Evolutionary conservation across 169 alveolate species (phyloP).

Genomic region (Eimeria necatrix): DNA sequence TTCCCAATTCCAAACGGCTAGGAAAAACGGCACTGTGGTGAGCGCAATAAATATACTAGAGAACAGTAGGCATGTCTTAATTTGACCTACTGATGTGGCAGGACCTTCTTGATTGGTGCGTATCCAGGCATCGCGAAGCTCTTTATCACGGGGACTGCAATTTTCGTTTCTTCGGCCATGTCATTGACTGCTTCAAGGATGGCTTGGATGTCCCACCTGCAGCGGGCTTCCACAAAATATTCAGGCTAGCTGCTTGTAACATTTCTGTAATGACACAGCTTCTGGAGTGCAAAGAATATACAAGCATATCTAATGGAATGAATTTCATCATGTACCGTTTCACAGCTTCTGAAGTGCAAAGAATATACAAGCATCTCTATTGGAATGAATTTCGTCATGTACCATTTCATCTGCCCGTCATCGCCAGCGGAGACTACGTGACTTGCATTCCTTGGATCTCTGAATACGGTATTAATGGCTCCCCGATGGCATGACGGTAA

Average conservation of each 20-base stretch:
- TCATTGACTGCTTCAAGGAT: slow-evolving; percentile 43
- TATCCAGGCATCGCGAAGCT: slow-evolving; percentile 44
- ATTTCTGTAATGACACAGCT: too few relatives aligned
- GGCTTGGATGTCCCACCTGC: slow-evolving; percentile 58
- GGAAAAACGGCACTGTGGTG: neutral
- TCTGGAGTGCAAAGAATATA: too few relatives aligned
- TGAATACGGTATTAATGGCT: slow-evolving; percentile 34
- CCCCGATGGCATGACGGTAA: slow-evolving; percentile 31
- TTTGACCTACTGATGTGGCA: neutral
- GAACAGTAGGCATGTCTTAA: neutral
- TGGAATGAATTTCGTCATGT: neutral
- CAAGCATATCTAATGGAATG: neutral
- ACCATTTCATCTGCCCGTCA: slow-evolving; percentile 71
- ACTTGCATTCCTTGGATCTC: slow-evolving; percentile 43
- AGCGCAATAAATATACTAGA: too few relatives aligned
- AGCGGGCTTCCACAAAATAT: neutral
- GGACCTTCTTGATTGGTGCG: slow-evolving; percentile 34
- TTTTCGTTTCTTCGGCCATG: slow-evolving; percentile 27
- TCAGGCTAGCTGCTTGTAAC: too few relatives aligned
- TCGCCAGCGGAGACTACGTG: slow-evolving; percentile 69
- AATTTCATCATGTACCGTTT: neutral
- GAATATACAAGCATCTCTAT: too few relatives aligned
- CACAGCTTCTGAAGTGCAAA: too few relatives aligned
- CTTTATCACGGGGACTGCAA: slow-evolving; percentile 14
- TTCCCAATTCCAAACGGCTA: neutral